A percentile compares a stretch with the other conserved stretches of the same genome.
Evolutionary conservation across 805 yeast species (phyloP).

Genomic region (Wickerhamomyces canadensis): DNA sequence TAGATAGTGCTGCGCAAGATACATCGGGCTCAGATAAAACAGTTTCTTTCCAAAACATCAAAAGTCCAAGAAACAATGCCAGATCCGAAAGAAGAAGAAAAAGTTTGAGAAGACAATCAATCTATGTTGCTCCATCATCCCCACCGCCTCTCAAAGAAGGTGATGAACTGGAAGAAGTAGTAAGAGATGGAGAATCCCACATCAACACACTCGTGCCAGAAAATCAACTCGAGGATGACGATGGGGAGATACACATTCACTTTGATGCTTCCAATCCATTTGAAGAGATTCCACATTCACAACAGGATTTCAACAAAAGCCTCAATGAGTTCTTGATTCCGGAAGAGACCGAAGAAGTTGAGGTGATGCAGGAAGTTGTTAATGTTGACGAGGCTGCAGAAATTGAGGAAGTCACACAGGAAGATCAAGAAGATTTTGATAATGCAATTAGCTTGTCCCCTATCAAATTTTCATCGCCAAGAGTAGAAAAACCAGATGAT

Average conservation of each 20-base stretch:
- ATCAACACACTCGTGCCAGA: neutral
- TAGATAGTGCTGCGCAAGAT: constrained; percentile 4
- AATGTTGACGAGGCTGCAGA: constrained; percentile 2
- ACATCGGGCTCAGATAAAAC: constrained; percentile 16
- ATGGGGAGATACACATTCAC: constrained; percentile 19
- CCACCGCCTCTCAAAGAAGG: constrained; percentile 6
- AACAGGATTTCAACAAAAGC: constrained; percentile 2
- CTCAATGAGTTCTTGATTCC: constrained; percentile 8
- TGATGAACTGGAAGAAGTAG: constrained; percentile 1
- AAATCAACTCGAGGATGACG: constrained; percentile 1
- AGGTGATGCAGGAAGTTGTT: constrained; percentile 1
- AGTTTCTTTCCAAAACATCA: constrained; percentile 21
- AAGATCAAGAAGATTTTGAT: constrained; percentile 7
- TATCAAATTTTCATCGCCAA: constrained; percentile 18
- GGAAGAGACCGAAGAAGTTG: constrained; percentile 3
- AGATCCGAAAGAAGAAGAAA: constrained; percentile 29
- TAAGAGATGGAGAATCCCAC: neutral
- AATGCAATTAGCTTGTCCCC: constrained; percentile 21
- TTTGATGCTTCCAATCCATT: constrained; percentile 20
- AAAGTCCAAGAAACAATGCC: constrained; percentile 18
- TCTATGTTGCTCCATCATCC: constrained; percentile 27
- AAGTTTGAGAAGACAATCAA: constrained; percentile 36
- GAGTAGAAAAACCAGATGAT: constrained; percentile 1
- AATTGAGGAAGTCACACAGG: constrained; percentile 1
- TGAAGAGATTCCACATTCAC: constrained; percentile 8